Evolutionary conservation across 257 asterid species (phyloP).

Genomic region (Gentiana dahurica): DNA sequence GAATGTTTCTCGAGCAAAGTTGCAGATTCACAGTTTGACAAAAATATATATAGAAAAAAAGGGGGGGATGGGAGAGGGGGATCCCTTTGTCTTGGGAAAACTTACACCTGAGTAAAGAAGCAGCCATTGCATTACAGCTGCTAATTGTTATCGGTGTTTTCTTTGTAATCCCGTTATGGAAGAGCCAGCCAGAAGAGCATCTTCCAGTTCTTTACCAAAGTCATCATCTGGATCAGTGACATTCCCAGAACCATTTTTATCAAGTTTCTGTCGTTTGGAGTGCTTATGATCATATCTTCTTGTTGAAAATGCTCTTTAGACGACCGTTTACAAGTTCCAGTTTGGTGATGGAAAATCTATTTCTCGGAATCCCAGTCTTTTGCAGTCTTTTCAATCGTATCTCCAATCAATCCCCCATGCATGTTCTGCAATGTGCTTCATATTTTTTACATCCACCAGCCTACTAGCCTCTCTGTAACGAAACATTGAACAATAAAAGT

Average conservation of each 20-base stretch:
- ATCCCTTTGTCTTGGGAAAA: no score
- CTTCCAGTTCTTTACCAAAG: conserved; percentile 30
- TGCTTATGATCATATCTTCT: not conserved
- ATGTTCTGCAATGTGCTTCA: conserved; percentile 59
- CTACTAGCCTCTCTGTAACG: conserved; percentile 46
- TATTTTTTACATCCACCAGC: conserved; percentile 41
- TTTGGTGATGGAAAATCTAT: conserved; percentile 40
- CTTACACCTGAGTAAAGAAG: no score
- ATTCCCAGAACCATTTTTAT: conserved; percentile 4
- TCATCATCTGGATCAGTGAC: not conserved
- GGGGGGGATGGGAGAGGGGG: no score
- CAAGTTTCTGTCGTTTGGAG: not conserved
- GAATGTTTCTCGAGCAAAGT: no score
- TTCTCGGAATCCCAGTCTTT: conserved; percentile 53
- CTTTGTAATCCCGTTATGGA: conserved; percentile 4
- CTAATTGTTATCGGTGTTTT: no score
- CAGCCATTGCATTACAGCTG: no score
- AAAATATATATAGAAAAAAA: no score
- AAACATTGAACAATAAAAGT: no score
- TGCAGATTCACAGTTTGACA: no score
- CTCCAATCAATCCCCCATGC: conserved; percentile 35
- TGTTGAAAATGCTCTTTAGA: not conserved
- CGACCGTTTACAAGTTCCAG: conserved; percentile 18
- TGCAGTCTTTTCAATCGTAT: conserved; percentile 41
- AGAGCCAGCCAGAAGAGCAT: conserved; percentile 7